Evolutionary conservation across 768 basidiomycete genomes (phyloP).

Genomic region (Termitomyces sp.): DNA sequence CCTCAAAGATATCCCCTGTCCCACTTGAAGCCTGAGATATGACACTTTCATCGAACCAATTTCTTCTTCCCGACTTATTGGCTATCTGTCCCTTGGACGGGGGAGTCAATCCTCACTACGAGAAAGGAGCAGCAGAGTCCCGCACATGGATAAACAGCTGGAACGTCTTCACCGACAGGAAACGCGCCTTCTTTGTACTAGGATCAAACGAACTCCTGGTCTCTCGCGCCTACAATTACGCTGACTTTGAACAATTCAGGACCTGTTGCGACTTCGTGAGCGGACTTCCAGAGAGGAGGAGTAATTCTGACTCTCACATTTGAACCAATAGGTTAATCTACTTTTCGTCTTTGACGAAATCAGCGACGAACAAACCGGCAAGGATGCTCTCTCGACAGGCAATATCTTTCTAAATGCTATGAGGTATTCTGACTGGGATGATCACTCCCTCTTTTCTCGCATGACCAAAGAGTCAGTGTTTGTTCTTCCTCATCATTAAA

Average conservation of each 20-base stretch:
- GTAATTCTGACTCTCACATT: neutral
- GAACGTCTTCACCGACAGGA: slow-evolving; percentile 54
- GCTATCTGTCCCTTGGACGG: slow-evolving; percentile 43
- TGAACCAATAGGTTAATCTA: slow-evolving; percentile 44
- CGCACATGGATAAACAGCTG: slow-evolving; percentile 62
- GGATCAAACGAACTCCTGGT: slow-evolving; percentile 60
- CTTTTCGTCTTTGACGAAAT: slow-evolving; percentile 69
- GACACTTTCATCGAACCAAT: slow-evolving; percentile 26
- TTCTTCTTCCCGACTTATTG: slow-evolving; percentile 56
- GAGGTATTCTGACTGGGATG: slow-evolving; percentile 47
- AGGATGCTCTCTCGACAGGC: slow-evolving; percentile 51
- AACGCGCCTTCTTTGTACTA: slow-evolving; percentile 61
- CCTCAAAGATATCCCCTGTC: slow-evolving; percentile 5
- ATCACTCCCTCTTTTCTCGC: slow-evolving; percentile 51
- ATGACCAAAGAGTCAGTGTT: slow-evolving; percentile 59
- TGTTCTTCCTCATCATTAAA: neutral
- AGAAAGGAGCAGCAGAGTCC: slow-evolving; percentile 51
- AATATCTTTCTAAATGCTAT: slow-evolving; percentile 51
- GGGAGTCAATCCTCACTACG: slow-evolving; percentile 55
- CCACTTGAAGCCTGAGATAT: slow-evolving; percentile 15
- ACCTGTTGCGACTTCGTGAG: slow-evolving; percentile 60
- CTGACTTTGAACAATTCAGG: slow-evolving; percentile 52
- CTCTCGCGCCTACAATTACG: slow-evolving; percentile 59
- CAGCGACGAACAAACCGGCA: slow-evolving; percentile 60
- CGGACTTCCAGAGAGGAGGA: slow-evolving; percentile 3